Evolutionary conservation across 768 basidiomycete species (phyloP).

Genomic region (Lentinula raphanica): DNA sequence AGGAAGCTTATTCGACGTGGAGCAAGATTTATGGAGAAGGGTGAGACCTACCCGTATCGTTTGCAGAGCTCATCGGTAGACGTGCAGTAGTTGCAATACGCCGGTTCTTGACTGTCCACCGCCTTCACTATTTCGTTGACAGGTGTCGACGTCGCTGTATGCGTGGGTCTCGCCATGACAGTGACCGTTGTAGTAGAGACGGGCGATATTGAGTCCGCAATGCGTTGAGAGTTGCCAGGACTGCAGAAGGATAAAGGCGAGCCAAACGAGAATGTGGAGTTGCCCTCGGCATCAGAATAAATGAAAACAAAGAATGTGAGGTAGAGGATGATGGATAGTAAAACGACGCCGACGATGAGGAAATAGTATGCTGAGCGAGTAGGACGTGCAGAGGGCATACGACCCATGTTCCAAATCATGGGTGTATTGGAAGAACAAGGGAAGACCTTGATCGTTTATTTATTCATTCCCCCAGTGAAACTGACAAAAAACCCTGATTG

Average conservation of each 20-base stretch:
- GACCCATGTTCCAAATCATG: neutral
- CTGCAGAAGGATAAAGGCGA: neutral
- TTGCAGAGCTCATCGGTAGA: neutral
- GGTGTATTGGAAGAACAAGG: too few species aligned
- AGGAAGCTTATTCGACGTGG: too few species aligned
- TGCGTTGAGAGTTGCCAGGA: neutral
- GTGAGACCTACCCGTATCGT: neutral
- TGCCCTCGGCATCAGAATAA: neutral
- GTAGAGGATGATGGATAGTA: neutral
- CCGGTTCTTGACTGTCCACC: neutral
- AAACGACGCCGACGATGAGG: neutral
- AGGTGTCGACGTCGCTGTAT: neutral
- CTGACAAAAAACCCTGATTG: too few species aligned
- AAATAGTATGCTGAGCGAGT: neutral
- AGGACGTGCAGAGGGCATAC: neutral
- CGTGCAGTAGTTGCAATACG: conserved; percentile 1
- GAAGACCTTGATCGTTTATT: too few species aligned
- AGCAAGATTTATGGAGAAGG: neutral
- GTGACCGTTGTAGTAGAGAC: neutral
- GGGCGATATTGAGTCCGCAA: too few species aligned
- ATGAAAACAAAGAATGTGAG: neutral
- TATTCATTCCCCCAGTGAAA: too few species aligned
- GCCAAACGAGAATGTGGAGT: neutral
- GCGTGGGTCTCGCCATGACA: neutral
- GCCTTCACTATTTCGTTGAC: neutral